Percentiles rank a stretch among this genome's conserved stretches.
These are phyloP conservation scores for Chrysoporthe puriensis DNA, from an alignment of 2,329 filamentous ascomycete species.

Conservation along the genomic window DNA sequence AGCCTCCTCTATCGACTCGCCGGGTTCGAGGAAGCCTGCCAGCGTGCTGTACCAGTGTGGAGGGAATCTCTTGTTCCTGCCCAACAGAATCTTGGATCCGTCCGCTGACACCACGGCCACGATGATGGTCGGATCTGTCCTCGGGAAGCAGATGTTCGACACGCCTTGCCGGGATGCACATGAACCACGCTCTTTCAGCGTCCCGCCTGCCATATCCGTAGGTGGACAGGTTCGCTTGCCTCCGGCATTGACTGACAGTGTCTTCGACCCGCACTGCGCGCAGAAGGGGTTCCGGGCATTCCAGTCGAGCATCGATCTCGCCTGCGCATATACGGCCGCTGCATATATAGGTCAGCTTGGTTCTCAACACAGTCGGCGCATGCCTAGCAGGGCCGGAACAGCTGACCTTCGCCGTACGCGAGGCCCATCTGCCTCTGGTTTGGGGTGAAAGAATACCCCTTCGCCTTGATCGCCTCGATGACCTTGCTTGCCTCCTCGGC, in stretches of 20 bases:
- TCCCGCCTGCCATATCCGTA: conserved; percentile 59
- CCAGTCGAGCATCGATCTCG: conserved; percentile 89
- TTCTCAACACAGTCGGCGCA: not conserved
- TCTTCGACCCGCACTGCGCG: conserved; percentile 82
- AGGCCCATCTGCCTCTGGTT: conserved; percentile 53
- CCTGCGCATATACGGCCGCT: conserved; percentile 92
- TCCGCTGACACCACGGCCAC: conserved; percentile 87
- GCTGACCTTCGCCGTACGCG: conserved; percentile 51
- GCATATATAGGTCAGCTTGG: conserved; percentile 23
- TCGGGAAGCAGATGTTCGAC: conserved; percentile 89
- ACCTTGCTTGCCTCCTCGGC: conserved; percentile 61
- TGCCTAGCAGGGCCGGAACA: not conserved
- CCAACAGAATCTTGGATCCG: conserved; percentile 77
- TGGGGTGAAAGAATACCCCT: conserved; percentile 67
- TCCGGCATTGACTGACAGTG: conserved; percentile 76
- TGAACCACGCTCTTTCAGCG: conserved; percentile 60
- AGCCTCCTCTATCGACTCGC: conserved; percentile 83
- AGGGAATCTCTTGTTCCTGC: conserved; percentile 83
- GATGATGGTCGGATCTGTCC: conserved; percentile 94
- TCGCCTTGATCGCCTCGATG: conserved; percentile 59
- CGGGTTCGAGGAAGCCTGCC: conserved; percentile 83
- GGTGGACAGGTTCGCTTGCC: conserved; percentile 81
- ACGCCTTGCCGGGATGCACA: conserved; percentile 84
- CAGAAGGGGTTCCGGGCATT: conserved; percentile 92
- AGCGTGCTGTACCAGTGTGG: conserved; percentile 86